phyloP scores from a whole-genome alignment of 2,329 filamentous ascomycete genomes.

The Hirsutella thompsonii region DNA sequence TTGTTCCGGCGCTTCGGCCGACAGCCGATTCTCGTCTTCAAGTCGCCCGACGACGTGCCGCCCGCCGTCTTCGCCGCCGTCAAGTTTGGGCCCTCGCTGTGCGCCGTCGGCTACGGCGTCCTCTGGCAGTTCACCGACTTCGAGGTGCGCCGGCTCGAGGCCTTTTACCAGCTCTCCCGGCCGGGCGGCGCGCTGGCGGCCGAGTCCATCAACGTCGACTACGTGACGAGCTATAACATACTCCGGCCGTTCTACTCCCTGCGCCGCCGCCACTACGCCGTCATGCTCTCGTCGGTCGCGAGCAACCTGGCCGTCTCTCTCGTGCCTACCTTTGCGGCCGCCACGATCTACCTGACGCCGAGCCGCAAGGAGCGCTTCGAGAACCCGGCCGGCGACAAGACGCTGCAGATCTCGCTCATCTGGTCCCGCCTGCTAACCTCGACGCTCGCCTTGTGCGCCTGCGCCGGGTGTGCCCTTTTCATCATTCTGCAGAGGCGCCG shows the following conservation, averaged over 20 bases:
- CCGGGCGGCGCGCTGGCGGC: conserved; percentile 46
- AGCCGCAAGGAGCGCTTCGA: conserved; percentile 28
- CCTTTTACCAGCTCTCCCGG: conserved; percentile 52
- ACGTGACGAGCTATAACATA: conserved; percentile 55
- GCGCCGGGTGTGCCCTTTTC: conserved; percentile 43
- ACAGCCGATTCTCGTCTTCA: conserved; percentile 35
- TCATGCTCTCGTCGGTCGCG: conserved; percentile 51
- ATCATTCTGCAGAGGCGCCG: conserved; percentile 48
- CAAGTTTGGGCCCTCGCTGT: conserved; percentile 50
- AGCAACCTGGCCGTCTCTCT: conserved; percentile 54
- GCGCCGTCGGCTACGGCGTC: conserved; percentile 49
- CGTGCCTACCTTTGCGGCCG: conserved; percentile 55
- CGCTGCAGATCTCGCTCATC: conserved; percentile 38
- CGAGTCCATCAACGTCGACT: conserved; percentile 61
- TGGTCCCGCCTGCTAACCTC: conserved; percentile 51
- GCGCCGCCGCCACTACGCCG: conserved; percentile 51
- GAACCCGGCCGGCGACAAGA: conserved; percentile 32
- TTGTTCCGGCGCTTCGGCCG: conserved; percentile 36
- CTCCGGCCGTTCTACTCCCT: conserved; percentile 51
- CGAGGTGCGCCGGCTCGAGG: conserved; percentile 53
- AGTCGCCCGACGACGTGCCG: conserved; percentile 33
- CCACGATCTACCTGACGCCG: conserved; percentile 45
- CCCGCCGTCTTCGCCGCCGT: conserved; percentile 44
- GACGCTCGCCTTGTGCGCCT: conserved; percentile 42
- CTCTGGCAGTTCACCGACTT: conserved; percentile 55